Evolutionary conservation across 352 stramenopile species (phyloP), one percentile per base, ranked within the genome.

Genomic region (Phytophthora colocasiae): DNA sequence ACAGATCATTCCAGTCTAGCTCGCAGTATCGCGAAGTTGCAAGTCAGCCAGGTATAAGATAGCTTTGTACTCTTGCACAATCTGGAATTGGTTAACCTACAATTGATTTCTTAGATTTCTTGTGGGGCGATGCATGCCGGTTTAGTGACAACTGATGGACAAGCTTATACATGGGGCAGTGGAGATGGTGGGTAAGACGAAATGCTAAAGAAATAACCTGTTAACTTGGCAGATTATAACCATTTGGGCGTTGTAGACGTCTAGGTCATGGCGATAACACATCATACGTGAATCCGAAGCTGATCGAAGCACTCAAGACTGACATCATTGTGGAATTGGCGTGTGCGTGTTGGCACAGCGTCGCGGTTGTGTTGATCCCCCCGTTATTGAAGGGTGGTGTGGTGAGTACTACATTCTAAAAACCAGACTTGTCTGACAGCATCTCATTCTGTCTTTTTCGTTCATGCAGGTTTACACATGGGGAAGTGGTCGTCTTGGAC

Each of bases 401-500:
- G 57, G 83, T 76, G 56, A 41, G 68, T 72, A 51, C 11, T 72
- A 51, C 11, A 7, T 14, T n/a, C n/a, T 15, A 26, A n/a, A n/a
- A n/a, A 12, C 11, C 12, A 31, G 3, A 3, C 19, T 12, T 27
- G 6, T 9, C 14, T 4, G 24, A 32, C n/a, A 19, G 36, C 9
- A 6, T 6, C 36, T 41, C 10, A 41, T 41, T 7, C 12, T 41
- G 6, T 17, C 17, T 41, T 17, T 6, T 17, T 9, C 40, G 50
- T 10, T 63, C 15, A 15, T 63, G 11, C 63, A 81, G 75, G 71
- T 92, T 6, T 98, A 98, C 58, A 98, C 93, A 3, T 98, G 91
- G 91, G 93, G 93, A n/a, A 97, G 79, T 43, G 94, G 95, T 0
- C 96, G 91, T n/a, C 73, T 98, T 52, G 94, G 95, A 5, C 92